Evolutionary conservation across 2,329 filamentous ascomycete species (phyloP), one percentile per base, ranked within the genome.

Genomic region (Fusarium multiceps): DNA sequence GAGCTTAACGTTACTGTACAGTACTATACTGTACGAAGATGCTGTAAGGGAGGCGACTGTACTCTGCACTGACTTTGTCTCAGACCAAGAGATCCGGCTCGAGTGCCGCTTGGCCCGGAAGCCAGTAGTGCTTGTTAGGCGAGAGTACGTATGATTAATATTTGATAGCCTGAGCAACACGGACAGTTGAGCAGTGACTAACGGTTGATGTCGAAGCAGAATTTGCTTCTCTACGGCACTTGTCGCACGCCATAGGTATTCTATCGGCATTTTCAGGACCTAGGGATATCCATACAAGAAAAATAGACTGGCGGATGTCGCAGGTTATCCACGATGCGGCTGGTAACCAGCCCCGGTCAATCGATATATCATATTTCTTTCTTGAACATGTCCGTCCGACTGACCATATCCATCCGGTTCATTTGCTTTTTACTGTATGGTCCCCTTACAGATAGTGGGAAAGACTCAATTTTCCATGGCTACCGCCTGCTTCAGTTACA

Each of bases 291-390:
- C 28, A 30, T 30, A 30, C 49, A 54, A 67, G 45, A 59, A n/a
- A 46, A 43, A 32, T 28, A 50, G 32, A 37, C 34, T n/a, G 34
- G 34, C 34, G 18, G 34, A 37, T 37, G 34, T 37, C 34, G 34
- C 34, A 37, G 34, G 34, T 37, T n/a, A 43, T 55, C 47, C 61
- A 30, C 34, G 34, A 12, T 55, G 63, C 68, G 67, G 55, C 63
- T 55, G 27, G 47, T n/a, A 25, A 42, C 23, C 48, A 57, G 68
- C 67, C 55, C 34, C 34, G 34, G 34, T 43, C 55, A 47, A 48
- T 27, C 53, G 58, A 71, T 60, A 50, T 37, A 42, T 70, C 68
- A 71, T 28, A 49, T 68, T 23, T 27, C 16, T 37, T 37, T n/a
- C 18, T 6, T 37, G 34, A 37, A 12, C 34, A 37, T n/a, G 18